Base-by-base conservation (phyloP, 495 filamentous ascomycete genomes). In the Penicillium pancosmium region DNA sequence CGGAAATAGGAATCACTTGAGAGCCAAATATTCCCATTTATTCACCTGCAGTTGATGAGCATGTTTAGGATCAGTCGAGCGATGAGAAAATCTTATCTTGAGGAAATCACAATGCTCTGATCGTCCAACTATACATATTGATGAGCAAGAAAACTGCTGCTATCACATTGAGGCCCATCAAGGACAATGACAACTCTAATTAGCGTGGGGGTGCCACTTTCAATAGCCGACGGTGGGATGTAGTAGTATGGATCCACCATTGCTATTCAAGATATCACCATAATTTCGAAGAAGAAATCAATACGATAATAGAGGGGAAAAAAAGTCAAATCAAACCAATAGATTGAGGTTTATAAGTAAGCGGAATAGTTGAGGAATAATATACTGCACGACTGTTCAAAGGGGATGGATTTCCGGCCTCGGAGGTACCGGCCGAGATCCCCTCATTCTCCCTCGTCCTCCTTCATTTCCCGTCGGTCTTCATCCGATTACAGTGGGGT, bases 191-290 rank as follows among this genome's bases (percentile, higher is more conserved):
- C 27, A 31, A 31, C 8, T 31, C 27, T 36, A 36, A 23, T 18
- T 35, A 52, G 50, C 50, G 50, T 52, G 50, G 50, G 50, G 50
- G 50, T 27, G 50, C 13, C 41, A 38, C n/a, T 21, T 46, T 46
- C 41, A 46, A 46, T 46, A 46, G 4, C 41, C 41, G 41, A 46
- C 41, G 5, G 36, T 38, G 36, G 36, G 36, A n/a, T 6, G 27
- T 1, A n/a, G 27, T 7, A 38, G 13, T 38, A 15, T 38, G 11
- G 35, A 38, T 38, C 11, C 15, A 12, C 36, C 36, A 38, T 38
- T 0, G 12, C 27, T 8, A 31, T 8, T 31, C 2, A 31, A 38
- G 36, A 38, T 38, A 38, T 38, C 36, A 38, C 36, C 15, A 38
- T n/a, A 38, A 38, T n/a, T 38, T 38, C 11, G 15, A 38, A n/a